phyloP scores from a whole-genome alignment of 2,329 filamentous ascomycete species.

The Metarhizium rileyi region DNA sequence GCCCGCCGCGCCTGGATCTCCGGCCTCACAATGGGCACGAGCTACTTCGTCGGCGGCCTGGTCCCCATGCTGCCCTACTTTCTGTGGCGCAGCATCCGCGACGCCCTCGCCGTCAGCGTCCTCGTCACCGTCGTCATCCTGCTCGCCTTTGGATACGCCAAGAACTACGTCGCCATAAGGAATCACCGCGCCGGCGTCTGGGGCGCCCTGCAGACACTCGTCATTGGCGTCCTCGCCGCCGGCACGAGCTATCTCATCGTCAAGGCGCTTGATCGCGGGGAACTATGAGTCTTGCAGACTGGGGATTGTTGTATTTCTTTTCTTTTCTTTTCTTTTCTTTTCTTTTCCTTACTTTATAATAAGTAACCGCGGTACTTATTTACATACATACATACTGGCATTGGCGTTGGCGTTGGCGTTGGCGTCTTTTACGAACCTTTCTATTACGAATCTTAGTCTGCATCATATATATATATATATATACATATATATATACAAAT shows the following conservation, averaged over 20 bases:
- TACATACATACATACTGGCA: no score
- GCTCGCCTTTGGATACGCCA: constrained; percentile 55
- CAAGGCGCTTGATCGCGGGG: constrained; percentile 36
- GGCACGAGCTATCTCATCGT: constrained; percentile 57
- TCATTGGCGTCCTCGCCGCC: constrained; percentile 56
- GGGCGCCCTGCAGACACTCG: constrained; percentile 54
- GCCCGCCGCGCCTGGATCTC: constrained; percentile 40
- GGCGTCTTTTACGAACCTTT: no score
- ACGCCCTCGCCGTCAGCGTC: constrained; percentile 50
- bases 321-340: no score
- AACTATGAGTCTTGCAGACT: neutral
- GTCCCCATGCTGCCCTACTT: constrained; percentile 66
- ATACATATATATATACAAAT: no score
- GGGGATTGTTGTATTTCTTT: no score
- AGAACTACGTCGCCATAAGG: constrained; percentile 44
- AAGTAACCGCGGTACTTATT: no score
- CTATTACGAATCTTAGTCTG: no score
- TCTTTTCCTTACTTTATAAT: no score
- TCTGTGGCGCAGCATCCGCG: constrained; percentile 34
- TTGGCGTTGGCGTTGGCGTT: no score
- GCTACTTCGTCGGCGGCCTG: constrained; percentile 61
- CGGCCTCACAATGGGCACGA: constrained; percentile 55
- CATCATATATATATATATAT: no score
- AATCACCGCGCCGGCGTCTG: constrained; percentile 44
- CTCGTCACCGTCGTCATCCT: constrained; percentile 50